Evolutionary conservation across 192 early-diverging fungal genomes (phyloP).

Genomic region (Entomortierella lignicola): DNA sequence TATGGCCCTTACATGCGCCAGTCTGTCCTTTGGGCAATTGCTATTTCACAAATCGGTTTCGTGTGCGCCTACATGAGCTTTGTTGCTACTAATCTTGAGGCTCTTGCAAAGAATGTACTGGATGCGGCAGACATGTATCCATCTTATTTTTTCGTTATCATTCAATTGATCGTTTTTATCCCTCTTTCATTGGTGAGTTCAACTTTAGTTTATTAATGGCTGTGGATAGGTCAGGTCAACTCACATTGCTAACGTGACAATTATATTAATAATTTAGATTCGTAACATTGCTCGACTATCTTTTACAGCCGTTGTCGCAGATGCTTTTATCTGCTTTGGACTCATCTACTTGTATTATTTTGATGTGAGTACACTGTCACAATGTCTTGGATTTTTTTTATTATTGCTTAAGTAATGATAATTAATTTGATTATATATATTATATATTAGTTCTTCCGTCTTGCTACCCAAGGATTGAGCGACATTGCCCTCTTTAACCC

Average conservation of each 20-base stretch:
- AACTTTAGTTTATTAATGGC: too few species aligned
- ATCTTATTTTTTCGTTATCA: slow-evolving; percentile 56
- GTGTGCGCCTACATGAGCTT: slow-evolving; percentile 75
- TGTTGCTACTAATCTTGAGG: slow-evolving; percentile 67
- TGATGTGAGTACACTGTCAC: slow-evolving; percentile 63
- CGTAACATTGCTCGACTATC: slow-evolving; percentile 92
- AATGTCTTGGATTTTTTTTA: too few species aligned
- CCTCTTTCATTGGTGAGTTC: slow-evolving; percentile 64
- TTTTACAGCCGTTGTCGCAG: slow-evolving; percentile 87
- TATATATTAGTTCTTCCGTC: slow-evolving; percentile 68
- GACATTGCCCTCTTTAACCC: slow-evolving; percentile 83
- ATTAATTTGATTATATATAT: background rate
- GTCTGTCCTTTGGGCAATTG: slow-evolving; percentile 76
- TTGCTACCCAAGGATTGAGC: slow-evolving; percentile 74
- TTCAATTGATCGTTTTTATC: slow-evolving; percentile 62
- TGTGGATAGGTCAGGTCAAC: too few species aligned
- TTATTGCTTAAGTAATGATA: too few species aligned
- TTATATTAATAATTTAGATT: slow-evolving; percentile 53
- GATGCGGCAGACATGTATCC: slow-evolving; percentile 27
- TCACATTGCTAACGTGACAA: background rate
- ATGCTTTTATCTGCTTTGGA: slow-evolving; percentile 92
- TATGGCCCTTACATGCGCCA: slow-evolving; percentile 76
- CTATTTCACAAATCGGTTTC: slow-evolving; percentile 77
- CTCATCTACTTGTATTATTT: slow-evolving; percentile 87
- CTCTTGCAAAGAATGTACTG: slow-evolving; percentile 50